A percentile compares a stretch with the other conserved stretches of the same genome.
Conservation (phyloP, 2,329 filamentous ascomycete genomes). For the Lachnellula cervina region DNA sequence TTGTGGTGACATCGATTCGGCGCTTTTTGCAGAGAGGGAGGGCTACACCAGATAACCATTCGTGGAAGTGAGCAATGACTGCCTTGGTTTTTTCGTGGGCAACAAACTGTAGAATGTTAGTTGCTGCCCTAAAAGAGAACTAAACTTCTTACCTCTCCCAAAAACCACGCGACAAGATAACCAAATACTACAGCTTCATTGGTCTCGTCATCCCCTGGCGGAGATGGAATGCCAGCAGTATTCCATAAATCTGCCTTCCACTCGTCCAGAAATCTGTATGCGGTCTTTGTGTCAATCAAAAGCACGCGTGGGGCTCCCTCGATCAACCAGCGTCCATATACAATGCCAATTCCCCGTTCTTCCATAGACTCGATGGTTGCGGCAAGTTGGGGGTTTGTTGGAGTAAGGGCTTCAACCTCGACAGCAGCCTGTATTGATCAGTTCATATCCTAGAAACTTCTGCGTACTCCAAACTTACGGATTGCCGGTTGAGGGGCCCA, state of each 20-base stretch:
- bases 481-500: slow-evolving; percentile 86
- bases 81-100: slow-evolving; percentile 87
- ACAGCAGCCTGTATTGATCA: slow-evolving; percentile 69
- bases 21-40: slow-evolving; percentile 89
- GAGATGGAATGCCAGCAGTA: slow-evolving; percentile 86
- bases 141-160: slow-evolving; percentile 71
- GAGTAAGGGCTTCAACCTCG: slow-evolving; percentile 90
- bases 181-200: slow-evolving; percentile 98
- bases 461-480: slow-evolving; percentile 52
- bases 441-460: slow-evolving; percentile 9
- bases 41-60: slow-evolving; percentile 94
- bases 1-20: slow-evolving; percentile 93
- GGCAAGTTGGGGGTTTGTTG: slow-evolving; percentile 71
- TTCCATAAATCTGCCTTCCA: slow-evolving; percentile 98
- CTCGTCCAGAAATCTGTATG: slow-evolving; percentile 85
- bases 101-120: slow-evolving; percentile 62
- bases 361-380: slow-evolving; percentile 89
- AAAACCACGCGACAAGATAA: slow-evolving; percentile 95
- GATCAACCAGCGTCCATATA: slow-evolving; percentile 97
- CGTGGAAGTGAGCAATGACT: slow-evolving; percentile 97
- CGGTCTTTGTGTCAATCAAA: slow-evolving; percentile 91
- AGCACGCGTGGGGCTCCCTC: slow-evolving; percentile 92
- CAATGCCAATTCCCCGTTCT: slow-evolving; percentile 79
- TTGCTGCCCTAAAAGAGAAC: neutral
- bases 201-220: slow-evolving; percentile 85